phyloP scores from a whole-genome alignment of 2,329 filamentous ascomycete species.

The Sclerotinia nivalis region DNA sequence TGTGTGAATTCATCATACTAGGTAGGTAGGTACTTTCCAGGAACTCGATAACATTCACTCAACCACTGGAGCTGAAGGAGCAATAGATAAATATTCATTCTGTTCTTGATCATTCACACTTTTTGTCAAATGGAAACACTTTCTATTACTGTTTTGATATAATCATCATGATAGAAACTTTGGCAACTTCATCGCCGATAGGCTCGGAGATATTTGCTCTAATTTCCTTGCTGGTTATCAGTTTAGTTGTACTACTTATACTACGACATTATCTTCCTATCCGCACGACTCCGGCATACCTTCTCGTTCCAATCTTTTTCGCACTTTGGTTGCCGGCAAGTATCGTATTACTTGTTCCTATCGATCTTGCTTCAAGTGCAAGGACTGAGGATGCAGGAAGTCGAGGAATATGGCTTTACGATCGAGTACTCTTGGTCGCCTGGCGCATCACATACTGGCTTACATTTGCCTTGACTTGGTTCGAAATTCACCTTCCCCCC shows the following conservation, averaged over 20 bases:
- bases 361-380: constrained; percentile 88
- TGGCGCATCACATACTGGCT: constrained; percentile 98
- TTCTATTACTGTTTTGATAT: not conserved
- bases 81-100: not conserved
- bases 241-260: constrained; percentile 75
- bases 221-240: constrained; percentile 71
- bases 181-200: constrained; percentile 61
- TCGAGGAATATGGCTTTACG: constrained; percentile 84
- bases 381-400: constrained; percentile 68
- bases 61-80: not conserved
- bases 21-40: not conserved
- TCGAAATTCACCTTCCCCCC: constrained; percentile 35
- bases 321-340: constrained; percentile 90
- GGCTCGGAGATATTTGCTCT: constrained; percentile 79
- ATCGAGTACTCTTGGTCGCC: constrained; percentile 74
- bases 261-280: constrained; percentile 88
- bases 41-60: not conserved
- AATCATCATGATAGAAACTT: constrained; percentile 36
- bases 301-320: constrained; percentile 90
- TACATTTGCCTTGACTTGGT: constrained; percentile 94
- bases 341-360: constrained; percentile 88
- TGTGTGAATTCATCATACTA: constrained; percentile 5
- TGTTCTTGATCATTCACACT: not conserved
- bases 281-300: constrained; percentile 84
- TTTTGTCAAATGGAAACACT: constrained; percentile 12